Evolutionary conservation across 768 basidiomycete species (phyloP).

Genomic region (Pulveroboletus sp.): DNA sequence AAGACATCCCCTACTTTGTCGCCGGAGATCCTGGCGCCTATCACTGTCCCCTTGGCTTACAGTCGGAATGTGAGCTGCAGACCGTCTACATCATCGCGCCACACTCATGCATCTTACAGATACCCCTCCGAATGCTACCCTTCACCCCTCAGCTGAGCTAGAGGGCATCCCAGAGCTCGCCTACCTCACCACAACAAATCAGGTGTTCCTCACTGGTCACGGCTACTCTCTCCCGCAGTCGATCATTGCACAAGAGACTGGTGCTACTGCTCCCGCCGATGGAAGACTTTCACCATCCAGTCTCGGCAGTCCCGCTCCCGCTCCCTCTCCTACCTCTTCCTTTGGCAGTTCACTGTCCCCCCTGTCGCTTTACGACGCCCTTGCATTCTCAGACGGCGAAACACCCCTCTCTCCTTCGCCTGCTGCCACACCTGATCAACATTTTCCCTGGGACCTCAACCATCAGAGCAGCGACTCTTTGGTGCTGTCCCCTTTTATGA

Average conservation of each 20-base stretch:
- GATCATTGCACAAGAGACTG: conserved; percentile 13
- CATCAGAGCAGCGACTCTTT: conserved; percentile 11
- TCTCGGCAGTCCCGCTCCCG: conserved; percentile 12
- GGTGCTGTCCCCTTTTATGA: neutral
- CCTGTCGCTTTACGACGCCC: conserved; percentile 3
- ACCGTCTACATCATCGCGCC: conserved; percentile 5
- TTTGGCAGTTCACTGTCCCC: conserved; percentile 23
- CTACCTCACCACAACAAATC: conserved; percentile 4
- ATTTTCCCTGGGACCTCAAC: neutral
- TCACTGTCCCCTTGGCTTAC: neutral
- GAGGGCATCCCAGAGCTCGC: conserved; percentile 21
- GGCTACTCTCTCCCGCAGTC: conserved; percentile 6
- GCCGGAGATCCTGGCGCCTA: neutral
- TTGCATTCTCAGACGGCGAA: conserved; percentile 21
- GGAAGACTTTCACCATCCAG: conserved; percentile 8
- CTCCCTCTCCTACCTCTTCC: conserved; percentile 26
- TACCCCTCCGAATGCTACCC: neutral
- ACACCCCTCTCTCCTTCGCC: conserved; percentile 17
- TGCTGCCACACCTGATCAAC: conserved; percentile 5
- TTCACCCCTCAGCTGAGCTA: conserved; percentile 1
- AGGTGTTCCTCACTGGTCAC: conserved; percentile 7
- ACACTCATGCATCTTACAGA: conserved; percentile 13
- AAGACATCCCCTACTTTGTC: neutral
- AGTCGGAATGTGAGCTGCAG: conserved; percentile 6
- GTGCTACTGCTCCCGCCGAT: neutral